Evolutionary conservation across 2,329 filamentous ascomycete genomes (phyloP), one percentile per base, ranked within the genome.

Genomic region (Ceratocystis papillata): DNA sequence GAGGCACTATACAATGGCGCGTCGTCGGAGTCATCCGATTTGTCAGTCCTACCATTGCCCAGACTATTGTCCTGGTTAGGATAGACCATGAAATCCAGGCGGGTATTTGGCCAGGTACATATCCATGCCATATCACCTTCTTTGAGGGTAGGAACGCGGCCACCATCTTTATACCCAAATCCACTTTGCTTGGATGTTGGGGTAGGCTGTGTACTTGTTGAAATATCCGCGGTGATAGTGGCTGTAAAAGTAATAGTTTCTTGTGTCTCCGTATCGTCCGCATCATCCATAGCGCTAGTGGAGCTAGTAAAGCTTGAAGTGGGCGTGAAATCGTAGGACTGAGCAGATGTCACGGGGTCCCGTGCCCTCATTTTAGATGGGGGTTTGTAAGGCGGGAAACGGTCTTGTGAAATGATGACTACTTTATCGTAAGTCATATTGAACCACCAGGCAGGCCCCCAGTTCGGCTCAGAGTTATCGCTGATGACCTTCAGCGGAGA

Each of bases 21-120:
- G 15, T 17, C 37, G n/a, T 59, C 8, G 10, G 28, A 37, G 15
- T 20, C 28, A 37, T n/a, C 28, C 5, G 55, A 22, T 17, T 59
- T 25, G 20, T n/a, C 28, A 7, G 67, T 59, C 7, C 50, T 2
- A 65, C 62, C 10, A 68, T 53, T 28, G 68, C 62, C 72, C 28
- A 68, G 30, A 69, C 77, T 81, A 64, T 75, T 77, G 70, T 80
- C 82, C 69, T 83, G 80, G 28, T 75, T 74, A 0, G 81, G 77
- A 69, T 83, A 85, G 50, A 85, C 80, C 69, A 83, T 83, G 2
- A 83, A 73, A 63, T 85, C 81, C 4, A 85, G 74, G 2, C 77
- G 75, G 0, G 81, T 83, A 33, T 78, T 75, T 1, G 81, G 80
- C 82, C 83, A 85, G 1, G 76, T 79, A 71, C 83, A 85, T 25